Percentiles rank a stretch among this genome's conserved stretches.
Conservation (phyloP, 2,329 filamentous ascomycete species). For the Sporothrix sp. region DNA sequence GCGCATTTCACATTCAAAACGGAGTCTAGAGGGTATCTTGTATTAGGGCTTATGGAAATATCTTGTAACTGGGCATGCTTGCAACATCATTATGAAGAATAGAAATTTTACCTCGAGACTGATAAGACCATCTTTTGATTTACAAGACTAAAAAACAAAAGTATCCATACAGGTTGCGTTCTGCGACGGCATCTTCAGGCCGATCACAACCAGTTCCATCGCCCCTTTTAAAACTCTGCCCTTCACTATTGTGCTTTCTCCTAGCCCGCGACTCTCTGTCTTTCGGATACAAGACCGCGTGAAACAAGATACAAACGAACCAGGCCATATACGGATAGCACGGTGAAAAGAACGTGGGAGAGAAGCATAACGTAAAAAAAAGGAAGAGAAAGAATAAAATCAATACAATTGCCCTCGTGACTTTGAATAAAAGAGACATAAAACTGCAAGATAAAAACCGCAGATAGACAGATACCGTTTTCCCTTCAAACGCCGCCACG, state of each 20-base stretch:
- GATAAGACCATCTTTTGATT: background rate
- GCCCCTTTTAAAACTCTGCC: slow-evolving; percentile 3
- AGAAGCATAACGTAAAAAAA: no score
- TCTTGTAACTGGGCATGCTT: slow-evolving; percentile 5
- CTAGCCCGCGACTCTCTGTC: background rate
- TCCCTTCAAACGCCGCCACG: slow-evolving; percentile 10
- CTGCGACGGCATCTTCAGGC: background rate
- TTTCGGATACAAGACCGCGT: background rate
- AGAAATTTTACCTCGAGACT: background rate
- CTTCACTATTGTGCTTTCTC: background rate
- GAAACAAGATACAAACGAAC: background rate
- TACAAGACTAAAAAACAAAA: no score
- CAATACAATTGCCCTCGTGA: background rate
- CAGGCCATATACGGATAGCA: no score
- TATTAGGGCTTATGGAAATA: background rate
- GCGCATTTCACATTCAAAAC: background rate
- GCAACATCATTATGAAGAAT: background rate
- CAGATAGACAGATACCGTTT: slow-evolving; percentile 6
- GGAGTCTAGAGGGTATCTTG: slow-evolving; percentile 4
- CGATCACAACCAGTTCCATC: background rate
- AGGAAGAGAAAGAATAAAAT: background rate
- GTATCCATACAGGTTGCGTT: no score
- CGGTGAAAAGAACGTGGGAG: no score
- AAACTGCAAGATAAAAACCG: background rate
- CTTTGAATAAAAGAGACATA: background rate